Evolutionary conservation across 2,329 filamentous ascomycete genomes (phyloP), one percentile per base, ranked within the genome.

Genomic region (Hortaea sp.): DNA sequence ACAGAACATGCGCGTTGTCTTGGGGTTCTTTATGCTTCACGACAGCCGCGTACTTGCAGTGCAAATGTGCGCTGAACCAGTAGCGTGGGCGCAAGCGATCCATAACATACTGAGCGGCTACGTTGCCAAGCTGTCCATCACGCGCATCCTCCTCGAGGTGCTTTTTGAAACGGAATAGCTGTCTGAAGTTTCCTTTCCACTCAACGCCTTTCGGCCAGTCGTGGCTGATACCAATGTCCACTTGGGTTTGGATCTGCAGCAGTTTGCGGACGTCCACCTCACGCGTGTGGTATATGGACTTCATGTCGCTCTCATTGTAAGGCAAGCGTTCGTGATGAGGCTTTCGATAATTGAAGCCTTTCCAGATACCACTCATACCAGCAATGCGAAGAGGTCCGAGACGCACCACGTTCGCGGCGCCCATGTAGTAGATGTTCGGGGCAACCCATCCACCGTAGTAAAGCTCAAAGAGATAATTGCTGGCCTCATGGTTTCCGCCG

Each of bases 371-470:
- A 44, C 87, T 92, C 63, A 97, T 72, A 5, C 84, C 90, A 32
- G 88, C 86, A 51, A 98, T 94, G 20, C 92, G 81, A 42, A 98
- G 69, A 1, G 86, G 84, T 0, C 90, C 90, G 30, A 94, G 72
- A 12, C 84, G 82, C 37, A 98, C 64, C 6, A 98, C 82, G 61
- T 94, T 95, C 49, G 92, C 88, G 31, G 88, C 87, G 42, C 92
- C 92, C 64, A 97, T 76, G 68, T 95, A 98, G 72, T 95, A 98
- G 53, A 98, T 97, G 56, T 92, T 94, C 6, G 88, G 88, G 6
- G 90, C 90, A 5, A 88, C 92, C 92, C 92, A 98, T 43, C 92
- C 92, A 43, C 92, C 92, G 62, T 97, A 94, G 69, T 87, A 94
- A 0, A 98, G 77, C 67, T 98, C 92, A 73, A 82, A 92, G 5